phyloP scores from a whole-genome alignment of 805 yeast species.

The Tetrapisispora fleetii region DNA sequence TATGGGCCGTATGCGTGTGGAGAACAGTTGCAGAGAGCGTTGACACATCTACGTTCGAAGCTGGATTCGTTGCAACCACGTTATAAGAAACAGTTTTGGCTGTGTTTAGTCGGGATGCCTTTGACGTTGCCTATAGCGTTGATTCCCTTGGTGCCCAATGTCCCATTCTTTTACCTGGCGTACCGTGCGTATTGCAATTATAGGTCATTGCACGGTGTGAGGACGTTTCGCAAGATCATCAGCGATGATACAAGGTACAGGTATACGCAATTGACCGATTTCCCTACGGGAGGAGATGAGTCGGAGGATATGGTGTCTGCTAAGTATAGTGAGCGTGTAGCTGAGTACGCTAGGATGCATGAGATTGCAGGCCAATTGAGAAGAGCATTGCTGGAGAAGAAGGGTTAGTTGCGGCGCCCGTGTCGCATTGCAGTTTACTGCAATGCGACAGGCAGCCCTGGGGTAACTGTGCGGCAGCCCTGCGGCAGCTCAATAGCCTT shows the following conservation, averaged over 20 bases:
- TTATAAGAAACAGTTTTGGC: slow-evolving; percentile 47
- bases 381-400: background rate
- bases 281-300: background rate
- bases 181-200: slow-evolving; percentile 79
- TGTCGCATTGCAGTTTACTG: too few relatives aligned
- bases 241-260: slow-evolving; percentile 11
- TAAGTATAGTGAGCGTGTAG: background rate
- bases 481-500: too few relatives aligned
- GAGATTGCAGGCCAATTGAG: background rate
- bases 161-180: slow-evolving; percentile 80
- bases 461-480: too few relatives aligned
- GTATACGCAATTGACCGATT: background rate
- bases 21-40: background rate
- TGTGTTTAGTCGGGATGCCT: slow-evolving; percentile 57
- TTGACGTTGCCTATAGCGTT: slow-evolving; percentile 70
- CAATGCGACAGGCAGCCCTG: too few relatives aligned
- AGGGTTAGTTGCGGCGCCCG: too few relatives aligned
- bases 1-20: background rate
- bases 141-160: slow-evolving; percentile 80
- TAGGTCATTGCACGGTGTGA: slow-evolving; percentile 67
- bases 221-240: slow-evolving; percentile 52
- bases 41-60: background rate
- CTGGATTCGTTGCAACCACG: slow-evolving; percentile 31
- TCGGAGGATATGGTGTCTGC: too few relatives aligned
- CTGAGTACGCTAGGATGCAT: background rate